phyloP scores from a whole-genome alignment of 371 early-diverging fungal species.

The Quaeritorhiza haematococci region DNA sequence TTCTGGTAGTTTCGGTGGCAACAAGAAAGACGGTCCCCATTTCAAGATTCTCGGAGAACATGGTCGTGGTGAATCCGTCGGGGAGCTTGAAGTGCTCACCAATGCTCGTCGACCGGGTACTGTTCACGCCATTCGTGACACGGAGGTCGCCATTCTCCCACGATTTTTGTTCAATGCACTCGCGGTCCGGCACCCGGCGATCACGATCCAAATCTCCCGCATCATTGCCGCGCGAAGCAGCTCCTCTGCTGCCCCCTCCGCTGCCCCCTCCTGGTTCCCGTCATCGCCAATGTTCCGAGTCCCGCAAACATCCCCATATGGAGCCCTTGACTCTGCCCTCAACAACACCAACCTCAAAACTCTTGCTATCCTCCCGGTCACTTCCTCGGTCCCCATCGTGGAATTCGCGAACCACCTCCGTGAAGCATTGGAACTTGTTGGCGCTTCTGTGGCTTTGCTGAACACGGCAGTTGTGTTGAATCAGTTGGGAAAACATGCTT shows the following conservation, averaged over 20 bases:
- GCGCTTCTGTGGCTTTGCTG: conserved; percentile 69
- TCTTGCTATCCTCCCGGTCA: conserved; percentile 86
- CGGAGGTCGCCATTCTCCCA: conserved; percentile 93
- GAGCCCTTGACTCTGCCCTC: conserved; percentile 5
- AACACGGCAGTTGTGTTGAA: conserved; percentile 74
- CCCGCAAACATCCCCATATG: conserved; percentile 3
- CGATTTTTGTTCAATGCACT: conserved; percentile 89
- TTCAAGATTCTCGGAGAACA: conserved; percentile 87
- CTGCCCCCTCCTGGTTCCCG: not conserved
- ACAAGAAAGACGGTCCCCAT: too few relatives aligned
- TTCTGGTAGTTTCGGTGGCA: too few relatives aligned
- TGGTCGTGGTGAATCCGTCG: conserved; percentile 90
- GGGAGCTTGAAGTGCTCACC: conserved; percentile 91
- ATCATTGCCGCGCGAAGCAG: conserved; percentile 79
- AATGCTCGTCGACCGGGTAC: conserved; percentile 76
- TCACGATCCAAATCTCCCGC: conserved; percentile 85
- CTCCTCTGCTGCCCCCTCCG: too few relatives aligned
- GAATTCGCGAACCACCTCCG: conserved; percentile 84
- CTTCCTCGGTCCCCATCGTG: conserved; percentile 70
- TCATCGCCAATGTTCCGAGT: not conserved
- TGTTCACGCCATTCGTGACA: conserved; percentile 93
- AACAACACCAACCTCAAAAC: conserved; percentile 74
- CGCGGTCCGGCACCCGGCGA: conserved; percentile 80
- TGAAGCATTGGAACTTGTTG: conserved; percentile 68
- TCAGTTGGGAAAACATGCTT: conserved; percentile 87